These are phyloP conservation scores for Pseudevernia furfuracea DNA, from an alignment of 495 filamentous ascomycete genomes.

Conservation along the genomic window DNA sequence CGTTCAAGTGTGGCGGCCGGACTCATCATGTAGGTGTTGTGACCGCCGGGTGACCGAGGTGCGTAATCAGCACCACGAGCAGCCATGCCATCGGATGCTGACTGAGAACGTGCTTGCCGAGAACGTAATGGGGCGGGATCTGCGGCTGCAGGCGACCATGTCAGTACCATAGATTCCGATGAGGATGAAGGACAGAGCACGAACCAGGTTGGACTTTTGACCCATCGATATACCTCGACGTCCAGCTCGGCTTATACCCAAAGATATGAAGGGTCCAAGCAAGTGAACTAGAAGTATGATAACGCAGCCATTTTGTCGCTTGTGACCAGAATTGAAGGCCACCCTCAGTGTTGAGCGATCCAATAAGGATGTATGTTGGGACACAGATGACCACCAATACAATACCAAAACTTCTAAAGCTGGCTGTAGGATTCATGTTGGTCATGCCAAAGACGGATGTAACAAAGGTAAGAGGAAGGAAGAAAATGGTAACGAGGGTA, in stretches of 20 bases:
- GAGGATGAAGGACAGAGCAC: not conserved
- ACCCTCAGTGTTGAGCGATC: constrained; percentile 32
- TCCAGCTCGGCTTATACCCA: constrained; percentile 1
- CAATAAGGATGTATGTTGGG: constrained; percentile 40
- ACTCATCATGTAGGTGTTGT: not conserved
- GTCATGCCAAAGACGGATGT: constrained; percentile 42
- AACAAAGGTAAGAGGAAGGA: constrained; percentile 40
- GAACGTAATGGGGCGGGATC: not conserved
- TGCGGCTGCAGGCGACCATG: not conserved
- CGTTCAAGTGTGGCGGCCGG: constrained; percentile 8
- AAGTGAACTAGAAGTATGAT: constrained; percentile 4
- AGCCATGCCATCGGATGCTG: constrained; percentile 12
- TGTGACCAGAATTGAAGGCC: constrained; percentile 20
- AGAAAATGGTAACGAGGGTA: constrained; percentile 42
- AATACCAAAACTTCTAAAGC: constrained; percentile 34
- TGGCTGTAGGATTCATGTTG: constrained; percentile 32
- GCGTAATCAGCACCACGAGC: constrained; percentile 5
- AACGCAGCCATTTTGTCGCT: constrained; percentile 5
- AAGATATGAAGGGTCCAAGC: not conserved
- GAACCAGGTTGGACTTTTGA: not conserved
- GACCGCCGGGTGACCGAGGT: constrained; percentile 2
- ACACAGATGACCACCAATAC: constrained; percentile 36
- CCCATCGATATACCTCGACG: not conserved
- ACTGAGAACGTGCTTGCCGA: not conserved
- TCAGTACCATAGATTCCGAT: not conserved